phyloP scores from a whole-genome alignment of 176 grass and related monocot genomes.

The Secale cereale region DNA sequence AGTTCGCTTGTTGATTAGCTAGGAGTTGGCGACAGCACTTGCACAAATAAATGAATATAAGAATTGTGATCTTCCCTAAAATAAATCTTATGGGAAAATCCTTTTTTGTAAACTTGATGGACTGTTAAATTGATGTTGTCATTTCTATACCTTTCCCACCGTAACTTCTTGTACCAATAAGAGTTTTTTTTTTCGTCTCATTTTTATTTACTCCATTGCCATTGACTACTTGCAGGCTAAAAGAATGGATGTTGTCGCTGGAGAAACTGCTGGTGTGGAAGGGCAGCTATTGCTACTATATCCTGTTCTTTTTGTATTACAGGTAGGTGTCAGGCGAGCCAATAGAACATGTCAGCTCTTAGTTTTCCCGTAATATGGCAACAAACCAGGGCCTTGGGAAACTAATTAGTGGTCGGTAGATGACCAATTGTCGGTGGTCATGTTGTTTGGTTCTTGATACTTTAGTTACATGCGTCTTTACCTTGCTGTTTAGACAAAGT shows the following conservation, averaged over 20 bases:
- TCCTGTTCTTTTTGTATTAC: slow-evolving; percentile 71
- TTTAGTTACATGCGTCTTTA: neutral
- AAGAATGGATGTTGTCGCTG: slow-evolving; percentile 83
- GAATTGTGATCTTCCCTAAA: neutral
- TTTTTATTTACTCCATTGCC: neutral
- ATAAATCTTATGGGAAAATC: neutral
- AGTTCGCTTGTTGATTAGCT: neutral
- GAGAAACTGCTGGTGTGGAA: slow-evolving; percentile 83
- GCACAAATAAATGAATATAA: neutral
- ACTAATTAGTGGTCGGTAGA: neutral
- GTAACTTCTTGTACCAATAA: neutral
- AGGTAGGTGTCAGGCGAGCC: slow-evolving; percentile 33
- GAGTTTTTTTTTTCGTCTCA: neutral
- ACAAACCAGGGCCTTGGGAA: neutral
- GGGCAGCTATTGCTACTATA: slow-evolving; percentile 69
- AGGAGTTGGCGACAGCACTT: neutral
- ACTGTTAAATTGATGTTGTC: neutral
- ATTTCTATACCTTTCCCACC: neutral
- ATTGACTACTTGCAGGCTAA: slow-evolving; percentile 52
- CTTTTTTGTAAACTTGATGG: neutral
- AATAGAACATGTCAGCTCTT: neutral
- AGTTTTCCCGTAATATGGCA: neutral
- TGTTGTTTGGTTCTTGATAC: neutral
- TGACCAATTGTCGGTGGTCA: neutral
- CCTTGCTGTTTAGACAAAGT: neutral